Base-by-base conservation (phyloP, 306 rosid species). In the Hylodesmum podocarpum region DNA sequence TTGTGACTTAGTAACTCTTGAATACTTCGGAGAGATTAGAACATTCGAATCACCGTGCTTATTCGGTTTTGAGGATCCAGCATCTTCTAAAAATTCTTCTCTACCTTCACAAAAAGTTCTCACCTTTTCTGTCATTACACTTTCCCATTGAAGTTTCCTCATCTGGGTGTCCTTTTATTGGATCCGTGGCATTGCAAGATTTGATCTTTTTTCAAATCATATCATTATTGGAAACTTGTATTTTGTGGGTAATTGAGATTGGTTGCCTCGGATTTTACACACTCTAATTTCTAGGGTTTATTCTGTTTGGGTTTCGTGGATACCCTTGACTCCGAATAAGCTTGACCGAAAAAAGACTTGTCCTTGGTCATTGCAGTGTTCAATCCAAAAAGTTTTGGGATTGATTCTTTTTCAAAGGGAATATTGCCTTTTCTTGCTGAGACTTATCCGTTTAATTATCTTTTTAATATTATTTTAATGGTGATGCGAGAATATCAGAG, bases 251-350 rank as follows among this genome's bases (percentile, higher is more conserved):
- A 27, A 12, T 19, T 1, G 18, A 16, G 78, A 73, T 73, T 67
- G 78, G 44, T 78, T 59, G 55, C 31, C 24, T 57, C 36, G 44
- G 14, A 11, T 58, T 66, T 77, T n/a, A n/a, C 66, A 5, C 44
- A 8, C 21, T 78, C 10, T 49, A 22, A 9, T 22, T 19, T 55
- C 36, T 82, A 76, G 82, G 86, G 86, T 86, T 86, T 66, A 27
- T 70, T 36, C 57, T 24, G 18, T 50, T 78, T 82, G 44, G 19
- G 57, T 3, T 74, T 67, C 27, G 73, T 15, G 16, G 73, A 50
- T 65, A 11, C 78, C 67, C 63, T 47, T 80, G 36, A 55, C 61
- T 36, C 54, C 51, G 54, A 18, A 46, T 4, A 53, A 69, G 51
- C 64, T 68, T 81, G 75, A 33, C 54, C 5, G 8, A 22, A 4